phyloP scores from a whole-genome alignment of 495 filamentous ascomycete species.

The Astrothelium subdiscretum region DNA sequence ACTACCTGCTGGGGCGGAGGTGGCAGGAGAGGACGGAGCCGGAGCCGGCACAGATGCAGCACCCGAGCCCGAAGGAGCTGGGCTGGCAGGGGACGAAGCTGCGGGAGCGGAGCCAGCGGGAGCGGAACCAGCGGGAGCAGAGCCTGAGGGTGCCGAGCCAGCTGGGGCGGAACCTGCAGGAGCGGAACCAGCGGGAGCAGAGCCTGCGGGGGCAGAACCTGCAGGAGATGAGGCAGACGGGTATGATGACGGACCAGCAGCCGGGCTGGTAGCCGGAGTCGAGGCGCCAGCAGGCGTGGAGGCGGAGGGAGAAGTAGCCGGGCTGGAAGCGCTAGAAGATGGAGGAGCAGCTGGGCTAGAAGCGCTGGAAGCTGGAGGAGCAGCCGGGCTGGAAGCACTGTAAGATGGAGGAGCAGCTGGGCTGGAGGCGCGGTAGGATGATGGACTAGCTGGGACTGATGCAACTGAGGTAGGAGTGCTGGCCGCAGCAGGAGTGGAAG shows the following conservation, averaged over 20 bases:
- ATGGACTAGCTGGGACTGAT: background rate
- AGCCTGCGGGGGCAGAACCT: background rate
- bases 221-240: background rate
- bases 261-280: background rate
- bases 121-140: background rate
- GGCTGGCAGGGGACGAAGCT: background rate
- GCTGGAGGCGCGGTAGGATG: background rate
- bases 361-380: background rate
- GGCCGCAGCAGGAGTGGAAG: constrained; percentile 2
- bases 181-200: background rate
- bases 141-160: background rate
- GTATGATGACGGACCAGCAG: background rate
- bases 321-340: too few relatives aligned
- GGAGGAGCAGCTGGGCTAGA: background rate
- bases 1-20: background rate
- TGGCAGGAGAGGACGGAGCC: background rate
- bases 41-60: background rate
- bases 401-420: background rate
- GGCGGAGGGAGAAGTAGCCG: background rate
- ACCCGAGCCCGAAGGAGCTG: background rate
- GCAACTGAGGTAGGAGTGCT: constrained; percentile 3
- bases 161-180: background rate
- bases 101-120: background rate
- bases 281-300: background rate
- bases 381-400: background rate